phyloP scores from a whole-genome alignment of 805 yeast genomes.

The Metschnikowia peoriensis region DNA sequence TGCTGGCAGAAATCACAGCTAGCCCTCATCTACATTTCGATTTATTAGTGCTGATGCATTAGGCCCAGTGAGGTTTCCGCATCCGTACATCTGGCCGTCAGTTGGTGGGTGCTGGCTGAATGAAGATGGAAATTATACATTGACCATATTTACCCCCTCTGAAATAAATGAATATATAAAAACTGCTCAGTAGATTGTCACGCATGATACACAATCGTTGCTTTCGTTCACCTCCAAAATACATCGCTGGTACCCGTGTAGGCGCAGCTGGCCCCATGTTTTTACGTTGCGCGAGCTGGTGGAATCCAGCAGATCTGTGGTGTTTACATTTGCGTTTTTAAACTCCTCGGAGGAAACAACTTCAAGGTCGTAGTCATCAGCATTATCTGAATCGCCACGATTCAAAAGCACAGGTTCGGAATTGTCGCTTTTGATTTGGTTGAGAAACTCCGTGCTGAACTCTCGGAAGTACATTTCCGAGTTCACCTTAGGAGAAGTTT shows the following conservation, averaged over 20 bases:
- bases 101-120: too few relatives aligned
- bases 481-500: constrained; percentile 13
- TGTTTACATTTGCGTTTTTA: neutral
- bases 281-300: constrained; percentile 20
- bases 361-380: constrained; percentile 35
- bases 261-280: constrained; percentile 43
- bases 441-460: constrained; percentile 25
- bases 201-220: constrained; percentile 33
- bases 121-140: neutral
- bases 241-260: constrained; percentile 39
- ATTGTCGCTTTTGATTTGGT: constrained; percentile 9
- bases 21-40: neutral
- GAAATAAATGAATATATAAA: too few relatives aligned
- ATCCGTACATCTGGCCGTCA: neutral
- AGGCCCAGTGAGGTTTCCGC: neutral
- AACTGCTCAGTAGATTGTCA: constrained; percentile 32
- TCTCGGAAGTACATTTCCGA: constrained; percentile 34
- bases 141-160: neutral
- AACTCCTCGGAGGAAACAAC: constrained; percentile 26
- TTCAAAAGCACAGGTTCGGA: constrained; percentile 35
- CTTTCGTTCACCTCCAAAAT: constrained; percentile 45
- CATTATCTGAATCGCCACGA: constrained; percentile 39
- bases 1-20: neutral
- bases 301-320: constrained; percentile 13
- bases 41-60: neutral